Evolutionary conservation across 2,329 filamentous ascomycete genomes (phyloP), one percentile per base, ranked within the genome.

Genomic region (Thyridium curvatum): DNA sequence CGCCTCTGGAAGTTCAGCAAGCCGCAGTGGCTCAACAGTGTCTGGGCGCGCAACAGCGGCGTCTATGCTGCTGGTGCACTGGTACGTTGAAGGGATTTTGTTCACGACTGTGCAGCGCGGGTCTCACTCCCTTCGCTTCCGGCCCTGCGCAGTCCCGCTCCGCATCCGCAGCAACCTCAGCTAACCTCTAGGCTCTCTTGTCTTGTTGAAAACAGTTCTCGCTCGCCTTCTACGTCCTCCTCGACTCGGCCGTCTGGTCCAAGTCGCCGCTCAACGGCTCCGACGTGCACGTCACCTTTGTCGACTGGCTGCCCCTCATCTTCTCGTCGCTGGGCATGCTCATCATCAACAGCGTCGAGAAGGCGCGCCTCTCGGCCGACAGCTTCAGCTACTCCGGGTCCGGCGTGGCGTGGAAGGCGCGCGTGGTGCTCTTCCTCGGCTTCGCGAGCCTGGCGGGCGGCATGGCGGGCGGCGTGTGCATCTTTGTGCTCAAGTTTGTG

Each of bases 311-410:
- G 46, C 79, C 79, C 37, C 70, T 84, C 48, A 72, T 83, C 58
- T 83, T 82, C 66, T 77, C 72, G 48, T 71, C 72, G 46, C 66
- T 83, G 45, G 79, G 80, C 46, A 83, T 84, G 77, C 69, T 84
- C 42, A 82, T 83, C 59, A 83, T 83, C 68, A 83, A 84, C 68
- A 77, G 71, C 49, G 78, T 82, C 46, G 78, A 83, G 64, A 82
- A 84, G 62, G 66, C 77, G 43, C 73, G 79, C 38, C 68, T 84
- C 45, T 76, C 75, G 50, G 69, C 74, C 51, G 77, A 84, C 62
- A 73, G 67, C 40, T 80, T 80, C 58, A 72, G 69, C 46, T 81
- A 83, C 60, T 71, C 69, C 42, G 77, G 79, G 16, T 71, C 66
- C 35, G 76, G 76, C 12, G 79, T 84, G 18, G 79, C 79, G 9